phyloP scores from a whole-genome alignment of 1,284 basidiomycete genomes.

The Lignosus rhinocerotis region DNA sequence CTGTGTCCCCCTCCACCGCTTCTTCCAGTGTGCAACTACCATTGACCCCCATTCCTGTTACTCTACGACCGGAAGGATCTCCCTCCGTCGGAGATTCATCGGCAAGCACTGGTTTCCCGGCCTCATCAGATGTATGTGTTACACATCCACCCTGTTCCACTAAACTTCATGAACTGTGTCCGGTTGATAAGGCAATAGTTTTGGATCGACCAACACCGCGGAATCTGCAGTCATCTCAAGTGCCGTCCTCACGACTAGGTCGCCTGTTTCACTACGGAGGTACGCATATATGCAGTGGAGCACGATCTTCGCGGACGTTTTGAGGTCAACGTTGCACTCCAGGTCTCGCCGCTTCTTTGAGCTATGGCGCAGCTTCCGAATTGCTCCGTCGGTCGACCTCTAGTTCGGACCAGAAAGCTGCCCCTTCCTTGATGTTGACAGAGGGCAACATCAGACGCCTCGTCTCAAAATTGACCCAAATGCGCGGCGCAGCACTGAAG shows the following conservation, averaged over 20 bases:
- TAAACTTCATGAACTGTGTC: background rate
- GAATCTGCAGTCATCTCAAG: constrained; percentile 75
- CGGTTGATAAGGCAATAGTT: background rate
- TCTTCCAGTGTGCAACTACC: no score
- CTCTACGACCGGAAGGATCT: background rate
- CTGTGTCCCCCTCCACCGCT: no score
- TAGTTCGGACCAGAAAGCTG: constrained; percentile 22
- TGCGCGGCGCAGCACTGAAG: constrained; percentile 97
- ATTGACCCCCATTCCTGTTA: no score
- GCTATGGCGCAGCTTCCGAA: constrained; percentile 67
- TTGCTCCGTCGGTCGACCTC: constrained; percentile 34
- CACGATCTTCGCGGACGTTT: no score
- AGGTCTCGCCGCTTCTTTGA: constrained; percentile 74
- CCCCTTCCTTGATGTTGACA: constrained; percentile 75
- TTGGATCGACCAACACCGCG: constrained; percentile 32
- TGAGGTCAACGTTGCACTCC: background rate
- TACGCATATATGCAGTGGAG: constrained; percentile 34
- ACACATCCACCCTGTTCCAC: background rate
- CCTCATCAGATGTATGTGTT: constrained; percentile 5
- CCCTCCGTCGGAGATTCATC: constrained; percentile 5
- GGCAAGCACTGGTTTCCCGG: constrained; percentile 6
- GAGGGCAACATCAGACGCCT: constrained; percentile 89
- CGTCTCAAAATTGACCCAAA: constrained; percentile 89
- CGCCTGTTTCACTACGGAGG: constrained; percentile 93
- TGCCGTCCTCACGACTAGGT: constrained; percentile 86